These are phyloP conservation scores for Daldinia eschscholtzii DNA, from an alignment of 2,329 filamentous ascomycete species.

Conservation along the genomic window DNA sequence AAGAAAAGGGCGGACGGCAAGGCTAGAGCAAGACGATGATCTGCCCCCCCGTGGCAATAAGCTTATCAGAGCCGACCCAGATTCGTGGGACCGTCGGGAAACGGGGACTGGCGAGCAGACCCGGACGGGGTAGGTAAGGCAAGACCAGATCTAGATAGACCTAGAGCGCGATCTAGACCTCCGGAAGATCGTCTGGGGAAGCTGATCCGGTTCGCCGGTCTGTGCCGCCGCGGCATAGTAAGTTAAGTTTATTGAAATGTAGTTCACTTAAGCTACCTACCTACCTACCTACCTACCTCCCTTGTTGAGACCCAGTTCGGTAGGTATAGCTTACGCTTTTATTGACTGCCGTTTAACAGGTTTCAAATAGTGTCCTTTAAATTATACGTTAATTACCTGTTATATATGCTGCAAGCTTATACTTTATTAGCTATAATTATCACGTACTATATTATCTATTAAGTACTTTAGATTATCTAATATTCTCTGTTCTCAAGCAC, in stretches of 20 bases:
- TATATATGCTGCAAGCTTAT: too few species aligned
- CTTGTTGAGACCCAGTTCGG: background rate
- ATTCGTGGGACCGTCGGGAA: slow-evolving; percentile 31
- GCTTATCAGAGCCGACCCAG: slow-evolving; percentile 43
- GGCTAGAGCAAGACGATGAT: slow-evolving; percentile 25
- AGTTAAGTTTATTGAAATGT: background rate
- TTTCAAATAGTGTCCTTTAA: too few species aligned
- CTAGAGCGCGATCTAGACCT: slow-evolving; percentile 44
- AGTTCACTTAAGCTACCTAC: background rate
- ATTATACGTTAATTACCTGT: too few species aligned
- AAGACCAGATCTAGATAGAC: slow-evolving; percentile 42
- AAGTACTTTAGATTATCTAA: too few species aligned
- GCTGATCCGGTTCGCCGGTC: slow-evolving; percentile 19
- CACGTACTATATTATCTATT: too few species aligned
- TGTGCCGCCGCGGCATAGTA: slow-evolving; percentile 21
- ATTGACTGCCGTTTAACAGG: background rate
- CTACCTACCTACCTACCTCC: background rate
- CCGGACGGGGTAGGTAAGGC: slow-evolving; percentile 25
- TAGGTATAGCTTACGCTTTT: background rate
- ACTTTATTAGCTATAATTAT: too few species aligned
- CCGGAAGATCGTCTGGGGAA: slow-evolving; percentile 37
- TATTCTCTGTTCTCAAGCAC: too few species aligned
- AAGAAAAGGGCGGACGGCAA: slow-evolving; percentile 8
- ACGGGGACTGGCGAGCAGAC: slow-evolving; percentile 14
- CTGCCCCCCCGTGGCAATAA: slow-evolving; percentile 24